Evolutionary conservation across 2,329 filamentous ascomycete species (phyloP), one percentile per base, ranked within the genome.

Genomic region (Ascochyta clinopodiicola): DNA sequence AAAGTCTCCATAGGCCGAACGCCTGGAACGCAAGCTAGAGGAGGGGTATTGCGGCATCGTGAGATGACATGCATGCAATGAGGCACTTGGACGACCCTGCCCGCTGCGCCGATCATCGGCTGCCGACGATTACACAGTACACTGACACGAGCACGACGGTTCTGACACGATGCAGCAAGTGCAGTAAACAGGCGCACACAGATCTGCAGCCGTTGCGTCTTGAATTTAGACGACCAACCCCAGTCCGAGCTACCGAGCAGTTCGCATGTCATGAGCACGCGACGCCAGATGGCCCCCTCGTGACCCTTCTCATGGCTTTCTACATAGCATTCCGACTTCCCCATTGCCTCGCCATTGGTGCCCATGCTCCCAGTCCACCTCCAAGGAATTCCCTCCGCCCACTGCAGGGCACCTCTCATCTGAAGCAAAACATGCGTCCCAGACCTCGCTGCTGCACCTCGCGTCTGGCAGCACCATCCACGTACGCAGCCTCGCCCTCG

Each of bases 401-500:
- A 27, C 39, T 29, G 39, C 44, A 49, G 44, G 47, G 37, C 51
- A n/a, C 8, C 12, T n/a, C 35, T 57, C 34, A 57, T 39, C 61
- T 56, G 48, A 68, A 71, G 50, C 67, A 66, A 36, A 71, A 69
- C 63, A 75, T 67, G 19, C 70, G 66, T 27, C 74, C 74, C 42
- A 78, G 61, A 1, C 76, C 77, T 51, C 77, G 67, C 67, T 79
- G 74, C 63, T 76, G 71, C 24, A 74, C 60, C 64, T 78, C 77
- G 42, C 77, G 70, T 56, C 72, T 66, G 24, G 76, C 77, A 37
- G 76, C 77, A 17, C 76, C 75, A 54, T 79, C 77, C 24, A 76
- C 51, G 39, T 72, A 70, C 1, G 60, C 86, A 49, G 83, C 86
- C 75, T 88, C 86, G 66, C 87, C 84, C 51, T 72, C 72, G 47